Evolutionary conservation across 2,329 filamentous ascomycete species (phyloP).

Genomic region (Rhytidhysteron rufulum): DNA sequence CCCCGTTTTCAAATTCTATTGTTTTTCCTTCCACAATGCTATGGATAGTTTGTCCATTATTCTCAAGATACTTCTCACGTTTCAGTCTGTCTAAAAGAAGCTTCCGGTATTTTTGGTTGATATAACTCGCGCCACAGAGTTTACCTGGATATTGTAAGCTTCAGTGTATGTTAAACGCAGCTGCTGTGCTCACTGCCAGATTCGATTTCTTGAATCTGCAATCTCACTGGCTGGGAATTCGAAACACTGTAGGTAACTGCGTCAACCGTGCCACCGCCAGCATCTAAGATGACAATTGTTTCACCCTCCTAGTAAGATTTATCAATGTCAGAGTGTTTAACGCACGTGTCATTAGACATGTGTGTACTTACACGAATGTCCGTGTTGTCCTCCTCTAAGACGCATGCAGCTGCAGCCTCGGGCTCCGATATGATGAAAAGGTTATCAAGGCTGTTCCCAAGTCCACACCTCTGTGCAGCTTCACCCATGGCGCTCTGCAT

Average conservation of each 20-base stretch:
- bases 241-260: constrained; percentile 13
- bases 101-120: constrained; percentile 25
- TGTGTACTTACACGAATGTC: constrained; percentile 13
- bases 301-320: constrained; percentile 3
- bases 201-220: constrained; percentile 10
- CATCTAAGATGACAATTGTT: constrained; percentile 13
- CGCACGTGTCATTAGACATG: not conserved
- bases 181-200: constrained; percentile 10
- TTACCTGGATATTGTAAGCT: constrained; percentile 12
- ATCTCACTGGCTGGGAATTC: constrained; percentile 6
- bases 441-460: constrained; percentile 2
- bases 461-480: not conserved
- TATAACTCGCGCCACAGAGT: constrained; percentile 27
- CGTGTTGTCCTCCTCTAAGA: constrained; percentile 10
- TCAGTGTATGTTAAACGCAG: not conserved
- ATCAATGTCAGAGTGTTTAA: too few relatives aligned
- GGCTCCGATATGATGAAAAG: constrained; percentile 19
- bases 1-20: not conserved
- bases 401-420: constrained; percentile 16
- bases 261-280: constrained; percentile 16
- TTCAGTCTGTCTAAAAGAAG: constrained; percentile 11
- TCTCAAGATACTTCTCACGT: constrained; percentile 16
- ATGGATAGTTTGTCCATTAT: constrained; percentile 11
- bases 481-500: not conserved
- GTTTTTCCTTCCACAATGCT: constrained; percentile 9